Evolutionary conservation across 2,329 filamentous ascomycete species (phyloP), one percentile per base, ranked within the genome.

Genomic region (Sclerotinia glacialis): DNA sequence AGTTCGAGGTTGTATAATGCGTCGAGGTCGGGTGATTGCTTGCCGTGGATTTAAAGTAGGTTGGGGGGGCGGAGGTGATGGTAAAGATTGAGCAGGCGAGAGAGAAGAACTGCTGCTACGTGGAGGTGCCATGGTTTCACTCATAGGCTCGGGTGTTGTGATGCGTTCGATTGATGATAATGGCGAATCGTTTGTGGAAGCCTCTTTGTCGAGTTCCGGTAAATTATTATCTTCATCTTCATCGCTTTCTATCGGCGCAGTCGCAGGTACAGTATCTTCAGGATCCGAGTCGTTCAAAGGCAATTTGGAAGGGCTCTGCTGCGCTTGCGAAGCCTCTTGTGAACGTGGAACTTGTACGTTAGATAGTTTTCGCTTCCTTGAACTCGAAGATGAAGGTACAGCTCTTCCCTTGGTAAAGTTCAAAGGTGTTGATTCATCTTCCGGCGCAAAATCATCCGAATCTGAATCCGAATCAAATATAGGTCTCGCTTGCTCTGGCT

Each of bases 341-440:
- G 67, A 69, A 59, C 68, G 69, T 21, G 74, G 71, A 28, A 74
- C 72, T 61, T 76, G 73, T 21, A 73, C 65, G 53, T 67, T 67
- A 58, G 75, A 76, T 46, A 76, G 47, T 74, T 88, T 88, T 52
- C 86, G 80, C 74, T 88, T 88, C 60, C 81, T 80, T 11, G 83
- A 77, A 62, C 78, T 78, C 26, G 72, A 71, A n/a, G 53, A 64
- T 23, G 58, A 55, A 55, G 60, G 49, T n/a, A 56, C 42, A 64
- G 47, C 44, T 31, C 60, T 47, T 4, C n/a, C 34, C 21, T 79
- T 83, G 46, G 79, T 78, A 26, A 82, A 77, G 67, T 86, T 83
- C 34, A 89, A 73, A 4, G 89, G 88, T 8, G 89, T 91, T 21
- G 87, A 89, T 77, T 90, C 87, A 37, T 86, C 87, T 66, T 90